These are phyloP conservation scores for Leccinum ochraceum DNA, from an alignment of 768 basidiomycete genomes.

Conservation along the genomic window DNA sequence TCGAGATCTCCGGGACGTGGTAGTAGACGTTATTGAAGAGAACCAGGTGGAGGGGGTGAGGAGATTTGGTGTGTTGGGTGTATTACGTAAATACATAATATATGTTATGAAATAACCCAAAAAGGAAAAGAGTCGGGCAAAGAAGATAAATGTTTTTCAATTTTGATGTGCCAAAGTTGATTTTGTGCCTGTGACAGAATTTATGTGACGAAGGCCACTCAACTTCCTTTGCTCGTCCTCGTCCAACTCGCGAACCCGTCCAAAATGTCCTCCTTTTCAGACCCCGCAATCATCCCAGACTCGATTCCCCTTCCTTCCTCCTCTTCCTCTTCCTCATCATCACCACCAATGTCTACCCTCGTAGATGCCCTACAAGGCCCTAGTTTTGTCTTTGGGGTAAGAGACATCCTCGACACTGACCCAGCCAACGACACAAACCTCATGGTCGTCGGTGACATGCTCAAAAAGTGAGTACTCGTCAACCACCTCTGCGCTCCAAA, in stretches of 20 bases:
- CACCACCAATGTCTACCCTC: conserved; percentile 20
- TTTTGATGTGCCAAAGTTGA: conserved; percentile 25
- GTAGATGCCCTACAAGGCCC: neutral
- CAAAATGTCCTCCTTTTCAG: neutral
- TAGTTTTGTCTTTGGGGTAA: conserved; percentile 27
- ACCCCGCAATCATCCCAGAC: neutral
- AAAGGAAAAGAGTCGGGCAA: conserved; percentile 20
- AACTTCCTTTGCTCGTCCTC: conserved; percentile 1
- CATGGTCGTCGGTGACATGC: conserved; percentile 48
- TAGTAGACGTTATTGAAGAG: conserved; percentile 53
- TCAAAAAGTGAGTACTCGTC: conserved; percentile 46
- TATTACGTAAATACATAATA: conserved; percentile 23
- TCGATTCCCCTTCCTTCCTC: conserved; percentile 28
- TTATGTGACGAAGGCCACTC: conserved; percentile 24
- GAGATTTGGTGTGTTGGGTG: conserved; percentile 3
- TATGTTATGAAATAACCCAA: conserved; percentile 14
- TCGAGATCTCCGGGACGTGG: conserved; percentile 66
- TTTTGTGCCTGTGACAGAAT: conserved; percentile 40
- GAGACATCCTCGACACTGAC: conserved; percentile 32
- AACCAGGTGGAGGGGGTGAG: conserved; percentile 24
- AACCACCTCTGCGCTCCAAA: conserved; percentile 11
- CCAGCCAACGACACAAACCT: conserved; percentile 47
- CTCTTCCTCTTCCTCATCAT: conserved; percentile 21
- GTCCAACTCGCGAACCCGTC: neutral
- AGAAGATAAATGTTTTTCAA: conserved; percentile 29